A percentile compares a stretch with the other conserved stretches of the same genome.
Conservation (phyloP, 2,329 filamentous ascomycete genomes). For the Fusarium gaditjirri region DNA sequence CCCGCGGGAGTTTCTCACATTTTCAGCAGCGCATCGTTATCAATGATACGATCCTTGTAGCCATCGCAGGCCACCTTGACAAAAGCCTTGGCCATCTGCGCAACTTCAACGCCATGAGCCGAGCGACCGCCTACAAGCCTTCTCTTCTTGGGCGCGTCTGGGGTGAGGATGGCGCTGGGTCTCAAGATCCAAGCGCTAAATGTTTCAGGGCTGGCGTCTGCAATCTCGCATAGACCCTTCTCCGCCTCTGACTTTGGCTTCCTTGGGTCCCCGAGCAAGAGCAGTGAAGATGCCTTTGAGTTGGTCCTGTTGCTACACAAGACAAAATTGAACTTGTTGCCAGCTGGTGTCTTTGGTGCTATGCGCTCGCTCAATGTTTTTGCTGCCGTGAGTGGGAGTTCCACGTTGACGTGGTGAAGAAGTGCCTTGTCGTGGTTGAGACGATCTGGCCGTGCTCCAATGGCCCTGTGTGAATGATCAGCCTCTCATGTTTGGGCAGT, state of each 20-base stretch:
- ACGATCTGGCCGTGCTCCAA: conserved; percentile 57
- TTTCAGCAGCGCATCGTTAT: conserved; percentile 48
- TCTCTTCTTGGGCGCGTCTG: conserved; percentile 42
- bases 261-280: conserved; percentile 52
- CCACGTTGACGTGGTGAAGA: conserved; percentile 64
- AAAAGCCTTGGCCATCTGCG: conserved; percentile 52
- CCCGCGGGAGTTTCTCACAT: conserved; percentile 30
- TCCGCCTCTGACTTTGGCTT: conserved; percentile 54
- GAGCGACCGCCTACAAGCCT: conserved; percentile 46
- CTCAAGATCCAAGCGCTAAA: conserved; percentile 53
- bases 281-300: conserved; percentile 47
- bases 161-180: conserved; percentile 48
- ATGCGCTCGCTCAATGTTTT: conserved; percentile 58
- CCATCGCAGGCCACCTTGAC: conserved; percentile 52
- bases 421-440: conserved; percentile 59
- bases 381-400: conserved; percentile 70
- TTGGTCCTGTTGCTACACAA: conserved; percentile 54
- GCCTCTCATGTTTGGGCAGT: conserved; percentile 1
- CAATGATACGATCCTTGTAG: conserved; percentile 49
- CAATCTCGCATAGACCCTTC: conserved; percentile 52
- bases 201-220: conserved; percentile 45
- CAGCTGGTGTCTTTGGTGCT: conserved; percentile 44
- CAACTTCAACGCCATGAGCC: conserved; percentile 47
- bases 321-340: conserved; percentile 55
- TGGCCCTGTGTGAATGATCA: conserved; percentile 48